Conservation (phyloP, 2,329 filamentous ascomycete genomes). For the Sordariomycetes sp. region DNA sequence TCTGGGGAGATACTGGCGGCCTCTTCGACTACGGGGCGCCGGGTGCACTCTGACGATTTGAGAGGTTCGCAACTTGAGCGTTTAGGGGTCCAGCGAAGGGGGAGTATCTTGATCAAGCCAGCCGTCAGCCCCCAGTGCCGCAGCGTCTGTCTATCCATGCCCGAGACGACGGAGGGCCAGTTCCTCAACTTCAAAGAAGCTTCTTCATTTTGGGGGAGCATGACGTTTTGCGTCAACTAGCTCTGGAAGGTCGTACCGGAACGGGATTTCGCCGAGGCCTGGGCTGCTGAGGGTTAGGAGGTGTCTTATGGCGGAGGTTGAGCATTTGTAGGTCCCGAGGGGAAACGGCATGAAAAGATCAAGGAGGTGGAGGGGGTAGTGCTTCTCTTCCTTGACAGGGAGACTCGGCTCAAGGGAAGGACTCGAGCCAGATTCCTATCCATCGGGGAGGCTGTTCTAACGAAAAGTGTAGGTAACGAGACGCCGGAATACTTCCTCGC, state of each 20-base stretch:
- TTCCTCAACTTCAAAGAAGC: constrained; percentile 94
- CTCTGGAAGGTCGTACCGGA: constrained; percentile 95
- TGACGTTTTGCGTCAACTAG: constrained; percentile 98
- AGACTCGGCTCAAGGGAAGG: constrained; percentile 78
- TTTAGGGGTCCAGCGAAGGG: constrained; percentile 97
- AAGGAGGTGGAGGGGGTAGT: constrained; percentile 71
- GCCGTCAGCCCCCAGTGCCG: constrained; percentile 85
- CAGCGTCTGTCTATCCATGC: constrained; percentile 69
- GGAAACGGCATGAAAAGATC: constrained; percentile 91
- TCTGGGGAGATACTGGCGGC: constrained; percentile 48
- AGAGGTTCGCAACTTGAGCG: constrained; percentile 99
- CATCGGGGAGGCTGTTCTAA: constrained; percentile 75
- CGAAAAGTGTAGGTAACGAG: constrained; percentile 84
- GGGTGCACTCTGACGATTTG: constrained; percentile 81
- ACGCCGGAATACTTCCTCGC: constrained; percentile 96
- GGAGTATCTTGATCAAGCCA: constrained; percentile 98
- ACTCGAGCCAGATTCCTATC: constrained; percentile 60
- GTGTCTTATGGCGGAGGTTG: constrained; percentile 97
- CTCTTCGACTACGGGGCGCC: constrained; percentile 90
- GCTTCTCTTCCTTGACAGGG: constrained; percentile 69
- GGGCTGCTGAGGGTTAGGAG: constrained; percentile 90
- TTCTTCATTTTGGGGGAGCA: constrained; percentile 92
- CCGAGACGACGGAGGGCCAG: constrained; percentile 95
- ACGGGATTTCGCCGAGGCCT: constrained; percentile 88
- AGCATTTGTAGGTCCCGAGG: constrained; percentile 96